Conservation (phyloP, 2,329 filamentous ascomycete genomes). For the Colletotrichum aenigma region DNA sequence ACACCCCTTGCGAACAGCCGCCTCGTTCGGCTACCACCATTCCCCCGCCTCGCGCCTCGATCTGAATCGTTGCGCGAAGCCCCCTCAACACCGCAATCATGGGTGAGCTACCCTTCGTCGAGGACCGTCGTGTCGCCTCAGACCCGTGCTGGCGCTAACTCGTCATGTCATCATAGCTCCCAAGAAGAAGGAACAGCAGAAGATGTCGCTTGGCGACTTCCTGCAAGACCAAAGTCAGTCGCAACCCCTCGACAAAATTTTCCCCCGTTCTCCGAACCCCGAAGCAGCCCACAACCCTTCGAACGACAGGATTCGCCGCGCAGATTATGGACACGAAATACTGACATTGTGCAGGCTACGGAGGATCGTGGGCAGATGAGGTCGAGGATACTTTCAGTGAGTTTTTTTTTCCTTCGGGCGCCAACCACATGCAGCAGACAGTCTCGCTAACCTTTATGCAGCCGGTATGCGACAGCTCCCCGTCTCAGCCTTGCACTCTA, state of each 20-base stretch:
- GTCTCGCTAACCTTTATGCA: constrained; percentile 31
- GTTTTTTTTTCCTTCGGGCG: constrained; percentile 32
- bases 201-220: constrained; percentile 98
- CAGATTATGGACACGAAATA: neutral
- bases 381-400: constrained; percentile 89
- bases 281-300: constrained; percentile 30
- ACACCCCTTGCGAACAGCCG: constrained; percentile 14
- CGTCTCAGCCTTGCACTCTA: neutral
- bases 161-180: constrained; percentile 65
- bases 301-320: neutral
- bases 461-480: constrained; percentile 37
- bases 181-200: constrained; percentile 91
- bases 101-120: constrained; percentile 47
- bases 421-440: neutral
- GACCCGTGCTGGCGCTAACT: constrained; percentile 12
- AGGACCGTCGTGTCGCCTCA: neutral
- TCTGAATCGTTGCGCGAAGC: constrained; percentile 48
- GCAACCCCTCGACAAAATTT: constrained; percentile 23
- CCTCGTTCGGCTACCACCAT: constrained; percentile 6
- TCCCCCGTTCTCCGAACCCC: neutral
- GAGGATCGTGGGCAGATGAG: constrained; percentile 97
- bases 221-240: constrained; percentile 86
- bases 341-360: constrained; percentile 46
- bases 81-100: constrained; percentile 61
- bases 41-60: constrained; percentile 35